Percentiles rank a stretch among this genome's conserved stretches.
phyloP scores from a whole-genome alignment of 139 green algal species.

The Volvox reticuliferus region DNA sequence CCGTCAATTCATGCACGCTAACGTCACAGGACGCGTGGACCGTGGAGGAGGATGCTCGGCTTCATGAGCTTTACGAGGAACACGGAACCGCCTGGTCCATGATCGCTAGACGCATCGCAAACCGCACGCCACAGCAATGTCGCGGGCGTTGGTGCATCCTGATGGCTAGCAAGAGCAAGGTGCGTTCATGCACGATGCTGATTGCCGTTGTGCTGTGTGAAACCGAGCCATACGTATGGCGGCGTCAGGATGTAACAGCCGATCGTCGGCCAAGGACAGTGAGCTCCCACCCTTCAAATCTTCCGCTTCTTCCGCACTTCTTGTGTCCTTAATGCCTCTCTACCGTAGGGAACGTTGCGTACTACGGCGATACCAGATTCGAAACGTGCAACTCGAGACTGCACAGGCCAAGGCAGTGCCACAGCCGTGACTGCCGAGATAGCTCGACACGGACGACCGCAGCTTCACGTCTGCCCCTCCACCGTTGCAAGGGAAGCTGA shows the following conservation, averaged over 20 bases:
- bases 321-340: too few species aligned
- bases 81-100: conserved; percentile 75
- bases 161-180: neutral
- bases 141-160: conserved; percentile 82
- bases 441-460: neutral
- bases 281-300: too few species aligned
- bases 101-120: conserved; percentile 72
- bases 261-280: too few species aligned
- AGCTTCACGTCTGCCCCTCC: conserved; percentile 7
- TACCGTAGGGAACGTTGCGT: too few species aligned
- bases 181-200: neutral
- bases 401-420: neutral
- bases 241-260: too few species aligned
- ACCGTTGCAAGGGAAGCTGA: neutral
- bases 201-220: too few species aligned
- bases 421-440: neutral
- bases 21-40: conserved; percentile 64
- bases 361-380: too few species aligned
- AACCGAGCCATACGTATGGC: too few species aligned
- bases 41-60: conserved; percentile 72
- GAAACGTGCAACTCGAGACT: neutral
- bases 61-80: conserved; percentile 65
- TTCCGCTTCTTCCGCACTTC: too few species aligned
- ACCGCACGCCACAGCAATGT: conserved; percentile 89
- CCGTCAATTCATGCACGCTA: too few species aligned